A percentile compares a stretch with the other conserved stretches of the same genome.
phyloP scores from a whole-genome alignment of 345 rosid genomes.

The Salix viminalis region DNA sequence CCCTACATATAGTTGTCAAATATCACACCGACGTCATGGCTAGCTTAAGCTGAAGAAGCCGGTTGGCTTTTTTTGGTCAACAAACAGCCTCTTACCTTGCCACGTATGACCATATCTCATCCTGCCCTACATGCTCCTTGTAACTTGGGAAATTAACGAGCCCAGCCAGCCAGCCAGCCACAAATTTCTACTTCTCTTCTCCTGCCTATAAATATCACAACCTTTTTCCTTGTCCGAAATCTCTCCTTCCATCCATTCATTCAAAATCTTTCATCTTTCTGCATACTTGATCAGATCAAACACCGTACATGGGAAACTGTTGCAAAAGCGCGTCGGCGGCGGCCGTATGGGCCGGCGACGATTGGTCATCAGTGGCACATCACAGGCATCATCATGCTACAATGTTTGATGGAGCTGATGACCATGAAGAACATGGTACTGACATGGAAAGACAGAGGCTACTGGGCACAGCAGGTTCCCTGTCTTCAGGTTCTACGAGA shows the following conservation, averaged over 20 bases:
- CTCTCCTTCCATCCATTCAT: constrained; percentile 8
- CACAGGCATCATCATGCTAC: background rate
- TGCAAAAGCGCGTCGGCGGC: constrained; percentile 10
- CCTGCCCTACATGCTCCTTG: background rate
- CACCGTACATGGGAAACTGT: constrained; percentile 45
- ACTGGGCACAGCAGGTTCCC: background rate
- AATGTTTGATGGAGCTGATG: background rate
- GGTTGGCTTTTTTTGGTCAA: background rate
- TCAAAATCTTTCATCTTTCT: background rate
- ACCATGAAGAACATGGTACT: background rate
- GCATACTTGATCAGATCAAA: background rate
- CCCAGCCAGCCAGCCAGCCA: background rate
- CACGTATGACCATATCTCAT: background rate
- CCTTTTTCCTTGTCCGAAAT: constrained; percentile 4
- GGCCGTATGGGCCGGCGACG: constrained; percentile 34
- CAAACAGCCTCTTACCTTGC: constrained; percentile 6
- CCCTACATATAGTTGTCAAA: background rate
- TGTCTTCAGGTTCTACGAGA: constrained; percentile 12
- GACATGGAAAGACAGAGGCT: constrained; percentile 17
- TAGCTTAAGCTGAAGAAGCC: background rate
- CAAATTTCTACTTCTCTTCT: background rate
- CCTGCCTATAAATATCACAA: background rate
- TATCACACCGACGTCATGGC: background rate
- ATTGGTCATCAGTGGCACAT: constrained; percentile 26
- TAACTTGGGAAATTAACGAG: background rate